phyloP scores from a whole-genome alignment of 2,329 filamentous ascomycete genomes.

The Eutypella sp. region DNA sequence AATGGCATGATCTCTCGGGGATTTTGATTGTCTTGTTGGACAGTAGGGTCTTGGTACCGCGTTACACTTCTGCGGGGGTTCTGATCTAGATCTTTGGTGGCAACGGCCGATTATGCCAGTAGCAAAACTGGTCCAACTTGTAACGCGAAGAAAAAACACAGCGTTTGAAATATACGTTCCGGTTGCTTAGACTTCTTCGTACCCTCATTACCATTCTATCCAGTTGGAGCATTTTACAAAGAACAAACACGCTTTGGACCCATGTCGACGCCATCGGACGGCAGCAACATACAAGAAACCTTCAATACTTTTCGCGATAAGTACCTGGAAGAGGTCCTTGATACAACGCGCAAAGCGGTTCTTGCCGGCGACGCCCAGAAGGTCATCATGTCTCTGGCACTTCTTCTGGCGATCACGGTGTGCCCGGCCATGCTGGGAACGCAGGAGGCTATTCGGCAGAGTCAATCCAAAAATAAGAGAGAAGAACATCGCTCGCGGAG shows the following conservation, averaged over 20 bases:
- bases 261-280: slow-evolving; percentile 12
- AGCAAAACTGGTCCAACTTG: too few species aligned
- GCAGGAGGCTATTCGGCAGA: slow-evolving; percentile 45
- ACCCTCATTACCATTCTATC: slow-evolving; percentile 1
- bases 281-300: slow-evolving; percentile 2
- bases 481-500: slow-evolving; percentile 45
- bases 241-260: slow-evolving; percentile 7
- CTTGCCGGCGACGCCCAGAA: slow-evolving; percentile 7
- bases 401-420: slow-evolving; percentile 35
- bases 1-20: slow-evolving; percentile 20
- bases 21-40: slow-evolving; percentile 10
- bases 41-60: slow-evolving; percentile 3
- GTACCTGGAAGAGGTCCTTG: slow-evolving; percentile 15
- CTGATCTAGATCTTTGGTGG: slow-evolving; percentile 9
- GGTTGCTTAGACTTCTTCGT: slow-evolving; percentile 1
- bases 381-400: slow-evolving; percentile 34
- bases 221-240: not conserved
- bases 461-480: slow-evolving; percentile 41
- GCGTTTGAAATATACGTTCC: too few species aligned
- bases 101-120: not conserved
- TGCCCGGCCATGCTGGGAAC: slow-evolving; percentile 41
- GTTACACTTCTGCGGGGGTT: slow-evolving; percentile 5
- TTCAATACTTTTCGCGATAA: slow-evolving; percentile 17
- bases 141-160: too few species aligned
- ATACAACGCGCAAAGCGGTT: slow-evolving; percentile 1